Evolutionary conservation across 257 asterid genomes (phyloP).

Genomic region (Petunia secreta): DNA sequence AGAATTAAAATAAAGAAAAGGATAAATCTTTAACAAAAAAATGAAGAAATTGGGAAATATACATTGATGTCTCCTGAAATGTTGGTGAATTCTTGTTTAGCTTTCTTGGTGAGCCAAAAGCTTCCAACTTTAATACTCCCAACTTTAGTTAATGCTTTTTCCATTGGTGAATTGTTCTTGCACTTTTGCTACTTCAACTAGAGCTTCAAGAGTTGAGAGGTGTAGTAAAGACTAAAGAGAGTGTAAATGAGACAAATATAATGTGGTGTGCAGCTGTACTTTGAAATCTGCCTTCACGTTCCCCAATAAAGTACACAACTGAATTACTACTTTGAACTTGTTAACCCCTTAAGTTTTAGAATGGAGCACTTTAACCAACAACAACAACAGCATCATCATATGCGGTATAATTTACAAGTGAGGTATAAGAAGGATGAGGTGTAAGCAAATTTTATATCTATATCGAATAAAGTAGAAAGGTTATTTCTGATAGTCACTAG

Average conservation of each 20-base stretch:
- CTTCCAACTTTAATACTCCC: conserved; percentile 72
- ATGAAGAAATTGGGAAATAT: conserved; percentile 12
- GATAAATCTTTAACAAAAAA: conserved; percentile 23
- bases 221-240: background rate
- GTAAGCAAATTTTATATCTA: too few relatives aligned
- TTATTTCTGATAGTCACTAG: too few relatives aligned
- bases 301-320: conserved; percentile 8
- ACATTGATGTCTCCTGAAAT: conserved; percentile 65
- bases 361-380: background rate
- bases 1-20: background rate
- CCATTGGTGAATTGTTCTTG: conserved; percentile 43
- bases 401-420: too few relatives aligned
- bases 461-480: too few relatives aligned
- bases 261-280: conserved; percentile 30
- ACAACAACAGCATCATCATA: too few relatives aligned
- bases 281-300: background rate
- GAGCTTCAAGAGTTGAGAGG: conserved; percentile 18
- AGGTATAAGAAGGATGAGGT: too few relatives aligned
- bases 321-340: background rate
- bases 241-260: background rate
- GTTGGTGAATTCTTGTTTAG: conserved; percentile 68
- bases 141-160: conserved; percentile 62
- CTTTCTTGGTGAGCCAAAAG: conserved; percentile 79
- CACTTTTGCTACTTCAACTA: background rate
- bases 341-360: background rate